These are phyloP conservation scores for Corynespora cassiicola DNA, from an alignment of 2,329 filamentous ascomycete species.

Conservation along the genomic window DNA sequence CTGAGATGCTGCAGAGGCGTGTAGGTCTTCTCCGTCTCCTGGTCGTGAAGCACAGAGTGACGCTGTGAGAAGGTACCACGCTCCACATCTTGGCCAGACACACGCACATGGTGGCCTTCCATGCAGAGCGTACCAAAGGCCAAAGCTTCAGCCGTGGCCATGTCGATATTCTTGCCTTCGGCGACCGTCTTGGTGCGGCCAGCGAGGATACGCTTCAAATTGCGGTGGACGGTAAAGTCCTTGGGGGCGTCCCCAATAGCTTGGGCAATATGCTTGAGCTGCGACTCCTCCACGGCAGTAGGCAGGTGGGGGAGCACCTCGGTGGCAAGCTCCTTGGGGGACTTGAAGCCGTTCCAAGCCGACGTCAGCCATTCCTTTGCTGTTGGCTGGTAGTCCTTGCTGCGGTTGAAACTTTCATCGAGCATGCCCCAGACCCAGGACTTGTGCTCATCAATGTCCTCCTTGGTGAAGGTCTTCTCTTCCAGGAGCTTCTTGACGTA, in stretches of 20 bases:
- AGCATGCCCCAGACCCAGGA: conserved; percentile 99
- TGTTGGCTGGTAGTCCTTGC: conserved; percentile 95
- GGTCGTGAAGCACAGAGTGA: conserved; percentile 96
- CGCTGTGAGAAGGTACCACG: conserved; percentile 99
- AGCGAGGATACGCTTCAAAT: conserved; percentile 93
- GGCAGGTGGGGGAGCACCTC: conserved; percentile 92
- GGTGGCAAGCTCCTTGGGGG: conserved; percentile 93
- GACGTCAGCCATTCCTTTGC: conserved; percentile 99
- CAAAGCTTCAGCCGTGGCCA: conserved; percentile 94
- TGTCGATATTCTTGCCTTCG: conserved; percentile 95
- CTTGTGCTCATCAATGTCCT: conserved; percentile 98
- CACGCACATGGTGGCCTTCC: conserved; percentile 95
- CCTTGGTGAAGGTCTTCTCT: conserved; percentile 95
- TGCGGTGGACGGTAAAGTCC: conserved; percentile 88
- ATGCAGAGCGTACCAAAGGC: conserved; percentile 90
- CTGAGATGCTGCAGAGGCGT: conserved; percentile 89
- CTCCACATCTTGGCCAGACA: conserved; percentile 98
- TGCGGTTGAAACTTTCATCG: conserved; percentile 95
- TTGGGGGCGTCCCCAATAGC: conserved; percentile 81
- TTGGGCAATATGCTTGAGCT: conserved; percentile 81
- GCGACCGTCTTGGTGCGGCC: conserved; percentile 90
- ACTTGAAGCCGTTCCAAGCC: conserved; percentile 99
- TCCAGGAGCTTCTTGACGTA: conserved; percentile 90
- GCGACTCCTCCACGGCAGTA: conserved; percentile 77
- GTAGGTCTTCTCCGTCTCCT: conserved; percentile 91